These are phyloP conservation scores for Hysterangium stoloniferum DNA, from an alignment of 768 basidiomycete species.

Conservation along the genomic window DNA sequence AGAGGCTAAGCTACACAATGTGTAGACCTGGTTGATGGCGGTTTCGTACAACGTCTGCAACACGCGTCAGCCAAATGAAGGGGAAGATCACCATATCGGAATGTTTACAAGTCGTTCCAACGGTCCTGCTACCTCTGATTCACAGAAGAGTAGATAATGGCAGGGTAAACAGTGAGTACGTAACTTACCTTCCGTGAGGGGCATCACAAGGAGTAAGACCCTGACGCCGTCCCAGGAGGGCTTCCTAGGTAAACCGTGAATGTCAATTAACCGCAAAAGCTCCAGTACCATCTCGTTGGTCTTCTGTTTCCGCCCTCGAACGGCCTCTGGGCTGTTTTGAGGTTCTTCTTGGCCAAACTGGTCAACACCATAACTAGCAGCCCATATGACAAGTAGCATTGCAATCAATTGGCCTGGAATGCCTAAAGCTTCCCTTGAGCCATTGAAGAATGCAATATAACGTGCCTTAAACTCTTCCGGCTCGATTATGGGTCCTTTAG, in stretches of 20 bases:
- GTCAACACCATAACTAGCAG: slow-evolving; percentile 80
- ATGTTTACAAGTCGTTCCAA: slow-evolving; percentile 36
- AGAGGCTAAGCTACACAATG: slow-evolving; percentile 55
- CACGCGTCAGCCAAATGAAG: background rate
- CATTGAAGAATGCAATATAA: slow-evolving; percentile 58
- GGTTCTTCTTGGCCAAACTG: slow-evolving; percentile 57
- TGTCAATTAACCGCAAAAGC: slow-evolving; percentile 73
- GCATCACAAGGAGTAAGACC: slow-evolving; percentile 68
- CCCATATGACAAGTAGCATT: slow-evolving; percentile 82
- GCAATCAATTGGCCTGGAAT: slow-evolving; percentile 69
- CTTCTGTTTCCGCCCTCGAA: slow-evolving; percentile 40
- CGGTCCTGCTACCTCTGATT: slow-evolving; percentile 35
- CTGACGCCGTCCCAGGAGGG: slow-evolving; percentile 86
- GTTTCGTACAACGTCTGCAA: slow-evolving; percentile 68
- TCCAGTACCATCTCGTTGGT: slow-evolving; percentile 68
- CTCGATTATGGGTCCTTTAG: slow-evolving; percentile 77
- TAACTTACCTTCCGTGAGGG: slow-evolving; percentile 71
- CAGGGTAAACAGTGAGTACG: slow-evolving; percentile 6
- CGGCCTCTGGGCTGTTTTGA: slow-evolving; percentile 21
- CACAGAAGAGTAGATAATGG: background rate
- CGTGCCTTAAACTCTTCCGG: slow-evolving; percentile 70
- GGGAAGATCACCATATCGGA: background rate
- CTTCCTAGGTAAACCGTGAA: slow-evolving; percentile 66
- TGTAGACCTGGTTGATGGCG: slow-evolving; percentile 73
- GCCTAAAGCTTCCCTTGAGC: slow-evolving; percentile 48